phyloP scores from a whole-genome alignment of 805 yeast genomes.

The Metahyphopichia silvanorum region DNA sequence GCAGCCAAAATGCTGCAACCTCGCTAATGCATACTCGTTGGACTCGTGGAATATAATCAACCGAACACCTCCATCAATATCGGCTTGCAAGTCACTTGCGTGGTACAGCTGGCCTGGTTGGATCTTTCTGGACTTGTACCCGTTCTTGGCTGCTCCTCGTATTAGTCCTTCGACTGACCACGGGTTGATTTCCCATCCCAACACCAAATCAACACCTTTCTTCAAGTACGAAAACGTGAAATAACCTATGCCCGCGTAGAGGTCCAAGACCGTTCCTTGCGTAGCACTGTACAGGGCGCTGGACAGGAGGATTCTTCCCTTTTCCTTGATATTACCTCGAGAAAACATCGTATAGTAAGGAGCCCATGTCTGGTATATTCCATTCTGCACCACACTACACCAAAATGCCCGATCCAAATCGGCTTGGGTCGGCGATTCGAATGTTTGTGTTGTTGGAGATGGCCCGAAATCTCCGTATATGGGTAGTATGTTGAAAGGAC shows the following conservation, averaged over 20 bases:
- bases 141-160: conserved; percentile 50
- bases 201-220: conserved; percentile 48
- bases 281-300: conserved; percentile 14
- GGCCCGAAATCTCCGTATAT: conserved; percentile 69
- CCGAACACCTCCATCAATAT: conserved; percentile 13
- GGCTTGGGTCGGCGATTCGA: conserved; percentile 31
- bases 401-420: conserved; percentile 61
- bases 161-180: conserved; percentile 77
- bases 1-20: conserved; percentile 27
- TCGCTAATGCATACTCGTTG: conserved; percentile 47
- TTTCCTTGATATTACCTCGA: conserved; percentile 82
- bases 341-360: conserved; percentile 86
- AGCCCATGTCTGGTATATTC: conserved; percentile 78
- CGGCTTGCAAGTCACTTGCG: conserved; percentile 13
- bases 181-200: conserved; percentile 83
- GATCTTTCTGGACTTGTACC: conserved; percentile 34
- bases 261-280: conserved; percentile 53
- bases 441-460: conserved; percentile 16
- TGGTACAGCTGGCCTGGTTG: conserved; percentile 24
- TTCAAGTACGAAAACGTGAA: conserved; percentile 67
- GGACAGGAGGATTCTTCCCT: conserved; percentile 51
- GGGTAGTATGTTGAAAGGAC: conserved; percentile 61
- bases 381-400: conserved; percentile 71
- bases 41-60: conserved; percentile 61
- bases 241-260: conserved; percentile 86